Evolutionary conservation across 2,329 filamentous ascomycete genomes (phyloP), one percentile per base, ranked within the genome.

Genomic region (Tolypocladium nubicola): DNA sequence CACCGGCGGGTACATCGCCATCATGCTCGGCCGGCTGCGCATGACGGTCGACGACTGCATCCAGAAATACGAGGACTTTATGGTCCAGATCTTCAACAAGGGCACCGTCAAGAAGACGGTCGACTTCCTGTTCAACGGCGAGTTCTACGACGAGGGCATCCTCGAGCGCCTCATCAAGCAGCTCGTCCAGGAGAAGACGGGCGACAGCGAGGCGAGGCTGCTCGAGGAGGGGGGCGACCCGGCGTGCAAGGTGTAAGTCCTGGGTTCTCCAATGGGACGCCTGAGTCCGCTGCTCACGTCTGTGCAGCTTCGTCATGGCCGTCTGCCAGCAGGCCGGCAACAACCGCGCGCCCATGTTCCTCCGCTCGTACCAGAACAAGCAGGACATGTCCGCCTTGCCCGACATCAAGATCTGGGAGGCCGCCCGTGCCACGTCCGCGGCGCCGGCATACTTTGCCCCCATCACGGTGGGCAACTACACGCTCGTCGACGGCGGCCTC

Each of bases 11-110:
- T 57, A 74, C 14, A 73, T 76, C 21, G 74, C 73, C n/a, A 67
- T 76, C 40, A 74, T 77, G 70, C 68, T 76, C 14, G 72, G 73
- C 14, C 69, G 71, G 6, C 50, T 59, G 26, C 23, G 54, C 21
- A 59, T 59, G 58, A 35, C 41, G 4, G 30, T 59, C 39, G 40
- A 52, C 11, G 58, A 57, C 26, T 59, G 58, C 38, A 38, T 59
- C 3, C 14, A 14, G 3, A 54, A 52, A 6, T 60, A 60, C 57
- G 13, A 23, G 13, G 38, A 58, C 2, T 60, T 58, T 41, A 60
- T 58, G 56, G 21, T 37, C n/a, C 40, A 45, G 43, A 49, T 55
- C 23, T 55, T 55, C 35, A 45, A 45, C 54, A 55, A 54, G 52
- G 52, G 54, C 6, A 37, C 4, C n/a, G 23, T 37, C 30, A 23